Conservation (phyloP, 768 basidiomycete genomes). For the Lepiota brunneoincarnata region DNA sequence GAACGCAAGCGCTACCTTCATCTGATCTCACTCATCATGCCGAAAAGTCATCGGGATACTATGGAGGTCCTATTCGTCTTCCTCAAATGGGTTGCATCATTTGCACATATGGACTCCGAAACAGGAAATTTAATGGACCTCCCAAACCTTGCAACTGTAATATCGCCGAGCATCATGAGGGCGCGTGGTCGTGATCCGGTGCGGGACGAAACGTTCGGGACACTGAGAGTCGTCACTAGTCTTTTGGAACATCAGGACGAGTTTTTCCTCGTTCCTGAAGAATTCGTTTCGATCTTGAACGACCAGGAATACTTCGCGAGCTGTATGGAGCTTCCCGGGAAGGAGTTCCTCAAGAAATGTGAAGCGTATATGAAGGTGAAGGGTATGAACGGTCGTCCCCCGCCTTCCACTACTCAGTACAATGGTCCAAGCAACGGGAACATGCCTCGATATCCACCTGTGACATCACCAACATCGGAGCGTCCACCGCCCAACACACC, state of each 20-base stretch:
- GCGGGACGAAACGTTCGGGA: constrained; percentile 90
- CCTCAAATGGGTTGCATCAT: constrained; percentile 99
- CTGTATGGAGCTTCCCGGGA: constrained; percentile 84
- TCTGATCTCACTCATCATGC: constrained; percentile 80
- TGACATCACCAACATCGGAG: constrained; percentile 41
- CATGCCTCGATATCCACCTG: constrained; percentile 33
- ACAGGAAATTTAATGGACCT: constrained; percentile 99
- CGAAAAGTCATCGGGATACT: constrained; percentile 93
- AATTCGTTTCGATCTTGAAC: constrained; percentile 80
- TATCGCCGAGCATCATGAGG: constrained; percentile 97
- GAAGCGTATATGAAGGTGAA: constrained; percentile 85
- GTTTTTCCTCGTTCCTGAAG: constrained; percentile 91
- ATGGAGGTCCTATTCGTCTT: constrained; percentile 98
- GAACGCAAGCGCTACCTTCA: constrained; percentile 86
- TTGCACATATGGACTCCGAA: constrained; percentile 96
- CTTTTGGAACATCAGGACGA: constrained; percentile 93
- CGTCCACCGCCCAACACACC: constrained; percentile 40
- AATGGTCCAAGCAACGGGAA: constrained; percentile 38
- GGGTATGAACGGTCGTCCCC: constrained; percentile 53
- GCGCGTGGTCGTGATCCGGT: constrained; percentile 81
- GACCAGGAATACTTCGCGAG: constrained; percentile 93
- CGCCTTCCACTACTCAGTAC: constrained; percentile 30
- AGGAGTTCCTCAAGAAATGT: constrained; percentile 95
- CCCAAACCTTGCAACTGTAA: constrained; percentile 92
- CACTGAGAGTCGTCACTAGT: constrained; percentile 81